Percentiles rank a stretch among this genome's conserved stretches.
These are phyloP conservation scores for Ophidiomyces ophidiicola DNA, from an alignment of 2,329 filamentous ascomycete genomes.

Conservation along the genomic window DNA sequence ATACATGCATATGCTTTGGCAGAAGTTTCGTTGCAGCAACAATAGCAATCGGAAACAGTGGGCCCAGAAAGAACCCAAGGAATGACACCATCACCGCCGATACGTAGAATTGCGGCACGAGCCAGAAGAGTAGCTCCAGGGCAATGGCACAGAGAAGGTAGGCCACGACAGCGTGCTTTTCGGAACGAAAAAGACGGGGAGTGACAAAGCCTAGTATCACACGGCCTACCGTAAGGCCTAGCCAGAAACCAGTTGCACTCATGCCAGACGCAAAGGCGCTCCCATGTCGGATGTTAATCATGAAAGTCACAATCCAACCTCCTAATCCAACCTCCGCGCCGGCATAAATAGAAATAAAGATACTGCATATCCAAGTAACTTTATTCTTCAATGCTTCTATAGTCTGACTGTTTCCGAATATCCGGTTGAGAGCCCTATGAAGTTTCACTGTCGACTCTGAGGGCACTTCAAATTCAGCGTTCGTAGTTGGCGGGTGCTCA, in stretches of 20 bases:
- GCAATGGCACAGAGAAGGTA: conserved; percentile 55
- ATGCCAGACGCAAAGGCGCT: conserved; percentile 60
- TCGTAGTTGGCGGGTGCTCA: conserved; percentile 29
- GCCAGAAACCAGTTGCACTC: conserved; percentile 70
- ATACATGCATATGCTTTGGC: conserved; percentile 60
- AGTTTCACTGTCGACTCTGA: conserved; percentile 2
- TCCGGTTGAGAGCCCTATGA: conserved; percentile 3
- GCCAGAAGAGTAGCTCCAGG: conserved; percentile 65
- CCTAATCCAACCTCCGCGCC: conserved; percentile 59
- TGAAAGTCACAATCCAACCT: conserved; percentile 77
- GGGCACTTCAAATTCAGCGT: conserved; percentile 24
- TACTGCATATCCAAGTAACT: conserved; percentile 57
- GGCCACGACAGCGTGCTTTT: conserved; percentile 51
- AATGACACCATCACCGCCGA: conserved; percentile 59
- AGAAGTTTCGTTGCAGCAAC: conserved; percentile 63
- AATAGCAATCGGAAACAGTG: conserved; percentile 63
- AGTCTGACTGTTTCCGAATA: conserved; percentile 17
- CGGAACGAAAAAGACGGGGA: conserved; percentile 48
- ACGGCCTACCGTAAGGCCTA: conserved; percentile 64
- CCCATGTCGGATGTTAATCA: conserved; percentile 63
- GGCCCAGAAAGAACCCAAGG: conserved; percentile 68
- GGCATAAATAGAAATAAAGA: conserved; percentile 68
- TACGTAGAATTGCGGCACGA: conserved; percentile 63
- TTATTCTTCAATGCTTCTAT: conserved; percentile 23
- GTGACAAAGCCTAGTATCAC: conserved; percentile 66